Percentiles rank a stretch among this genome's conserved stretches.
Conservation (phyloP, 768 basidiomycete genomes). For the Melanogaster broomeanus region DNA sequence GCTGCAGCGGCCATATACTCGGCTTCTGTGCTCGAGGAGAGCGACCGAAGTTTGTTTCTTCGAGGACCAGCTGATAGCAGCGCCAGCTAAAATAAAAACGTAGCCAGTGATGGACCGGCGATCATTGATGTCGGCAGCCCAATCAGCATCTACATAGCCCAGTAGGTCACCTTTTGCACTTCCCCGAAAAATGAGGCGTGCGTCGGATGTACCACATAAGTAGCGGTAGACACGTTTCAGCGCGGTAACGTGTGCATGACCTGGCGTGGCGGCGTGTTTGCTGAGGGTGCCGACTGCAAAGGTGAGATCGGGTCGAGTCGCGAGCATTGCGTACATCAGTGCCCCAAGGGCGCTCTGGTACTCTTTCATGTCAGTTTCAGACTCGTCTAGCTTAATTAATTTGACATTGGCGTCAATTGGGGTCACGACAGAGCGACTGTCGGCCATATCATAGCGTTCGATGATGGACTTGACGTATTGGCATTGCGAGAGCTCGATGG, state of each 20-base stretch:
- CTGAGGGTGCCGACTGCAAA: constrained; percentile 13
- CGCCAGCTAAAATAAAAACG: constrained; percentile 28
- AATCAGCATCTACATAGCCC: constrained; percentile 11
- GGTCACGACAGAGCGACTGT: not conserved
- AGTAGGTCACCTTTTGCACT: not conserved
- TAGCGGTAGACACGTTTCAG: constrained; percentile 10
- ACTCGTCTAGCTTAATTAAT: too few species aligned
- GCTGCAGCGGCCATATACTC: constrained; percentile 46
- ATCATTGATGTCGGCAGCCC: constrained; percentile 7
- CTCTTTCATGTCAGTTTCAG: too few species aligned
- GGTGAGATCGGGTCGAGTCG: constrained; percentile 15
- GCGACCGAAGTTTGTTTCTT: too few species aligned
- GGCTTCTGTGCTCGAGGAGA: constrained; percentile 40
- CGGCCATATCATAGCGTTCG: not conserved
- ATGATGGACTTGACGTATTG: constrained; percentile 8
- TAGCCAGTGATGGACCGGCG: constrained; percentile 24
- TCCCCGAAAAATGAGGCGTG: not conserved
- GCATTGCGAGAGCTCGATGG: too few species aligned
- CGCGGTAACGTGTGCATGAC: constrained; percentile 10
- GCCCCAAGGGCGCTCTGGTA: too few species aligned
- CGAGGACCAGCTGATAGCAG: too few species aligned
- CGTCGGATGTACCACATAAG: too few species aligned
- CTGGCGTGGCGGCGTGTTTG: constrained; percentile 10
- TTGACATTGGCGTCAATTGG: constrained; percentile 11
- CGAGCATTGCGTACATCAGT: too few species aligned